Conservation (phyloP, 148 eudicot species). For the Chenopodium berlandieri region DNA sequence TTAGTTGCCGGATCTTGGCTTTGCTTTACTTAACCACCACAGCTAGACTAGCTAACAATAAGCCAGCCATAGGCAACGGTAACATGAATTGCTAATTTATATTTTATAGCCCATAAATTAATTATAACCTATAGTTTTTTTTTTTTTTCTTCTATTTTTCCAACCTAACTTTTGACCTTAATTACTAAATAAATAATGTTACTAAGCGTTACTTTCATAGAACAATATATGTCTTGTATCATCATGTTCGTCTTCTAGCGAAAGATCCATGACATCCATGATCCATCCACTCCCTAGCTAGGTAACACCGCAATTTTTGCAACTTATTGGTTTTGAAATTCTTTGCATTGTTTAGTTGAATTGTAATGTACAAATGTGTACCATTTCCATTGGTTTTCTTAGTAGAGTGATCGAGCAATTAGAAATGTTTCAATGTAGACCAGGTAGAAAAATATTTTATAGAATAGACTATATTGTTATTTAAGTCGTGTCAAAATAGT, state of each 20-base stretch:
- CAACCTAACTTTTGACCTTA: constrained; percentile 21
- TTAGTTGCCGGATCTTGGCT: neutral
- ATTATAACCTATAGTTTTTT: neutral
- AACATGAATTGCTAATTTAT: neutral
- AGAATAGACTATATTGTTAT: no score
- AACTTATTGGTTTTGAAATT: neutral
- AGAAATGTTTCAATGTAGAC: no score
- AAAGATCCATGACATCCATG: neutral
- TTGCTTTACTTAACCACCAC: constrained; percentile 23
- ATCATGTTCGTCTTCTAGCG: neutral
- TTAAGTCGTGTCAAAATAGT: no score
- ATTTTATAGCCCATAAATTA: neutral
- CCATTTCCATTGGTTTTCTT: no score
- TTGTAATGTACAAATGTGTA: no score
- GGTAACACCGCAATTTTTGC: neutral
- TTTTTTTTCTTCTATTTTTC: constrained; percentile 20
- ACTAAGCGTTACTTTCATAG: neutral
- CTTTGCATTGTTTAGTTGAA: no score
- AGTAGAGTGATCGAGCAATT: no score
- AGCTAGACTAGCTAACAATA: neutral
- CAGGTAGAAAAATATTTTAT: no score
- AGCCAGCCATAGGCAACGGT: constrained; percentile 15
- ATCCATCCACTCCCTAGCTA: neutral
- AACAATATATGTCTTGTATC: constrained; percentile 5
- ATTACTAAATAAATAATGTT: neutral